Evolutionary conservation across 495 filamentous ascomycete genomes (phyloP).

Genomic region (Annulohypoxylon stygium): DNA sequence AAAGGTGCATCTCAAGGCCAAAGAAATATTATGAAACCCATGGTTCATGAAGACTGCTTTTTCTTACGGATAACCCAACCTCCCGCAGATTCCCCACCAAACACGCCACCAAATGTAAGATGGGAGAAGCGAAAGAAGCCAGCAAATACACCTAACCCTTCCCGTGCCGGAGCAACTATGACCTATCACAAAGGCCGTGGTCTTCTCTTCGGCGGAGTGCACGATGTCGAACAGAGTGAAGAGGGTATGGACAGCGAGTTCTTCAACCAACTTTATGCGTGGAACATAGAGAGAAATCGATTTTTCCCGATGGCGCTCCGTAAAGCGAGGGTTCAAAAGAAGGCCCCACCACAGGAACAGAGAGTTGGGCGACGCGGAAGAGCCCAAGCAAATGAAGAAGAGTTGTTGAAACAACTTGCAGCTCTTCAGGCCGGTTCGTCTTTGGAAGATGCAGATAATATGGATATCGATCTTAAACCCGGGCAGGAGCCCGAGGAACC

Average conservation of each 20-base stretch:
- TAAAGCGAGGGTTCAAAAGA: slow-evolving; percentile 74
- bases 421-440: slow-evolving; percentile 78
- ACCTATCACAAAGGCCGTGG: slow-evolving; percentile 91
- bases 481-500: slow-evolving; percentile 61
- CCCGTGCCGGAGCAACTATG: slow-evolving; percentile 91
- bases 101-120: slow-evolving; percentile 74
- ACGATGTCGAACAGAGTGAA: slow-evolving; percentile 92
- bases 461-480: slow-evolving; percentile 63
- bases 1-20: slow-evolving; percentile 68
- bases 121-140: slow-evolving; percentile 96
- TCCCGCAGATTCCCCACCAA: slow-evolving; percentile 68
- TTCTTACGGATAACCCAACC: slow-evolving; percentile 86
- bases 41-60: slow-evolving; percentile 95
- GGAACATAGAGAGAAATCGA: slow-evolving; percentile 93
- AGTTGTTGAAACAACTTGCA: slow-evolving; percentile 85
- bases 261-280: slow-evolving; percentile 88
- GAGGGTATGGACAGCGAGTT: slow-evolving; percentile 97
- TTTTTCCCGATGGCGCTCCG: slow-evolving; percentile 88
- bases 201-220: slow-evolving; percentile 93
- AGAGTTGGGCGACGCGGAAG: slow-evolving; percentile 74
- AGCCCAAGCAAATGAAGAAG: slow-evolving; percentile 87
- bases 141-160: slow-evolving; percentile 85
- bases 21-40: slow-evolving; percentile 80
- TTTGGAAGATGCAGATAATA: slow-evolving; percentile 67
- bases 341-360: slow-evolving; percentile 61